Percentiles rank a stretch among this genome's conserved stretches.
Evolutionary conservation across 805 yeast genomes (phyloP).

Genomic region (Wickerhamiella qilinensis): DNA sequence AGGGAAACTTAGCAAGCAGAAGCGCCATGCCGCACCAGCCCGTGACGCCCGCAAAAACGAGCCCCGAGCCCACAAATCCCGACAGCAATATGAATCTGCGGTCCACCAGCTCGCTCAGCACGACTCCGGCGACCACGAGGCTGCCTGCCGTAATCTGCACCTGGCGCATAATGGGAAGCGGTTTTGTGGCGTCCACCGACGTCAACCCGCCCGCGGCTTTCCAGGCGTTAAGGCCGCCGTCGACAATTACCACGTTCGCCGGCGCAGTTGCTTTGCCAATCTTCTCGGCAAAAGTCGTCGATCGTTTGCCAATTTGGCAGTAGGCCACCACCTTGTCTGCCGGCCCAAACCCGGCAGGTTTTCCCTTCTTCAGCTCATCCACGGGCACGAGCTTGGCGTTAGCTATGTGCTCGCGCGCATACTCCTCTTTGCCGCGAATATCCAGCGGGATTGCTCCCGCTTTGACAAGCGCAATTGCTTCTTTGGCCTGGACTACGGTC

Average conservation of each 20-base stretch:
- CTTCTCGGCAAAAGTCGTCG: constrained; percentile 3
- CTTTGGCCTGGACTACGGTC: not conserved
- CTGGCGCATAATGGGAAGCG: not conserved
- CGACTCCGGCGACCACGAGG: not conserved
- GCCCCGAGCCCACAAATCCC: not conserved
- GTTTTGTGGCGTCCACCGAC: not conserved
- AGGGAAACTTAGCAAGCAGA: not conserved
- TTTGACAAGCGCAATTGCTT: constrained; percentile 1
- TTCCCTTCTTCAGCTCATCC: constrained; percentile 12
- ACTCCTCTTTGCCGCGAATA: constrained; percentile 9
- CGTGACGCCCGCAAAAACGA: not conserved
- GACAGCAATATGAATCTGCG: not conserved
- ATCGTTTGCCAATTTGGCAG: constrained; percentile 5
- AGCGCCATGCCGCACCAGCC: not conserved
- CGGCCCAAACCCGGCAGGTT: not conserved
- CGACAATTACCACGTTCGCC: constrained; percentile 2
- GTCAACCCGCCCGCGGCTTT: constrained; percentile 1
- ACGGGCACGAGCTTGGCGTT: constrained; percentile 11
- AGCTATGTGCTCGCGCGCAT: constrained; percentile 9
- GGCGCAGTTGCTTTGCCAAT: constrained; percentile 4
- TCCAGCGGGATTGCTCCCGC: constrained; percentile 4
- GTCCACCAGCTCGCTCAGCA: not conserved
- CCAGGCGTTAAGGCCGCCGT: constrained; percentile 5
- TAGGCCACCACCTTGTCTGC: constrained; percentile 2
- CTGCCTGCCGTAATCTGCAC: not conserved